Conservation (phyloP, 495 filamentous ascomycete genomes). For the Hypomontagnella monticulosa region DNA sequence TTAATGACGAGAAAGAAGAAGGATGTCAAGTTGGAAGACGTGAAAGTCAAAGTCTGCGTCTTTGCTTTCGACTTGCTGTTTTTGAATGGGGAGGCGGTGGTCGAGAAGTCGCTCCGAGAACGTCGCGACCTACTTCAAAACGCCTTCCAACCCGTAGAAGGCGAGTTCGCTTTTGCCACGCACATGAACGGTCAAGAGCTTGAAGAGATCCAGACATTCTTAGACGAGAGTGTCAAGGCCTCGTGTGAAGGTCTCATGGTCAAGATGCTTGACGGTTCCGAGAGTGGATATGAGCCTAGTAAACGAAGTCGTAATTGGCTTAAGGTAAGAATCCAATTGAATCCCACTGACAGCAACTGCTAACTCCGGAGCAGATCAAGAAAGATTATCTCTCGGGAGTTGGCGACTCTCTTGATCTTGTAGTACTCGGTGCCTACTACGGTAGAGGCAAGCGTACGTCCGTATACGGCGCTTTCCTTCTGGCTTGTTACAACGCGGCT, state of each 20-base stretch:
- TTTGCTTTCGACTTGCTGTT: constrained; percentile 97
- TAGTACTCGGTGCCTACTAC: constrained; percentile 93
- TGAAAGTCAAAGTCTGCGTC: constrained; percentile 97
- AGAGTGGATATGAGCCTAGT: constrained; percentile 93
- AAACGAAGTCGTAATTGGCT: constrained; percentile 98
- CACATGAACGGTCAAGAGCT: constrained; percentile 87
- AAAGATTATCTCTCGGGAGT: constrained; percentile 95
- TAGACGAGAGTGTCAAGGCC: constrained; percentile 93
- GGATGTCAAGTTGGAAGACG: constrained; percentile 95
- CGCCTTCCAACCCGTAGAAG: constrained; percentile 80
- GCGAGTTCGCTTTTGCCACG: constrained; percentile 92
- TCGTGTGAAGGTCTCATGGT: constrained; percentile 98
- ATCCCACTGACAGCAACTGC: neutral
- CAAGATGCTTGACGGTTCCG: constrained; percentile 94
- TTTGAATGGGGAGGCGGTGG: constrained; percentile 89
- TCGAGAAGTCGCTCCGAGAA: constrained; percentile 86
- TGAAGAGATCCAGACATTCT: constrained; percentile 89
- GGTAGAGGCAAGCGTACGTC: constrained; percentile 95
- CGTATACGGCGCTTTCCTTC: constrained; percentile 92
- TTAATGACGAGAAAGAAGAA: constrained; percentile 98
- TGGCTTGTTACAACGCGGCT: constrained; percentile 88
- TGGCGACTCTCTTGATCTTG: constrained; percentile 95
- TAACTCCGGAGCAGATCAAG: constrained; percentile 71
- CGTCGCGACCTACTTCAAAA: constrained; percentile 78
- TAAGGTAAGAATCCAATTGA: constrained; percentile 67